These are phyloP conservation scores for Tricholoma hemisulphureum DNA, from an alignment of 768 basidiomycete genomes.

Conservation along the genomic window DNA sequence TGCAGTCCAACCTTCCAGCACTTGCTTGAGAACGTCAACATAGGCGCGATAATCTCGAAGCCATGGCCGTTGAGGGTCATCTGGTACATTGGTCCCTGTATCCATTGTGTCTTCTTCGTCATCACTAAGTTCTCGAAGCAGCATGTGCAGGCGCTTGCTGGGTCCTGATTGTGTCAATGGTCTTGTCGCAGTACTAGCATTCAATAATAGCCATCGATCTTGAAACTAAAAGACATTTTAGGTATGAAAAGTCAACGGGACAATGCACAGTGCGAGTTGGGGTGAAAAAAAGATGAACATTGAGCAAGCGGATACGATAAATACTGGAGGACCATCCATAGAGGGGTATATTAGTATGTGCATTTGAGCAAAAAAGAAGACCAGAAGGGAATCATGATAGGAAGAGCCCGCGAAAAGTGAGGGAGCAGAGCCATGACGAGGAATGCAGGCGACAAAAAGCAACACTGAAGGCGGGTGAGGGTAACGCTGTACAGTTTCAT, in stretches of 20 bases:
- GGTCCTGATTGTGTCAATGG: neutral
- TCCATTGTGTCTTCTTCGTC: neutral
- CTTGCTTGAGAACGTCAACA: conserved; percentile 12
- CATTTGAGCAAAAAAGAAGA: neutral
- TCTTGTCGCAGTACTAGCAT: neutral
- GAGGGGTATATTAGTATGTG: neutral
- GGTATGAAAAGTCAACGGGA: neutral
- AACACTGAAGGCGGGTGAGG: too few species aligned
- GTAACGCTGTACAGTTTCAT: too few species aligned
- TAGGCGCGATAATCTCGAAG: conserved; percentile 23
- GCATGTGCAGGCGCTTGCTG: neutral
- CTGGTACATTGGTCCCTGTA: neutral
- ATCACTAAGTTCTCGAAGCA: neutral
- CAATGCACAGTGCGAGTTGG: neutral
- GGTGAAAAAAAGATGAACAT: neutral
- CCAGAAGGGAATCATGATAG: neutral
- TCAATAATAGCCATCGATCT: neutral
- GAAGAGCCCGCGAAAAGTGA: neutral
- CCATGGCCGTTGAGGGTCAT: conserved; percentile 10
- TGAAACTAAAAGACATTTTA: neutral
- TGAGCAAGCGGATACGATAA: neutral
- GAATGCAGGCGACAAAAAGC: too few species aligned
- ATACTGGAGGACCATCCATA: neutral
- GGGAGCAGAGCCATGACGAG: neutral
- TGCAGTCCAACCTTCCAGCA: conserved; percentile 14